Evolutionary conservation across 2,329 filamentous ascomycete species (phyloP), one percentile per base, ranked within the genome.

Genomic region (Trichoderma hamatum): DNA sequence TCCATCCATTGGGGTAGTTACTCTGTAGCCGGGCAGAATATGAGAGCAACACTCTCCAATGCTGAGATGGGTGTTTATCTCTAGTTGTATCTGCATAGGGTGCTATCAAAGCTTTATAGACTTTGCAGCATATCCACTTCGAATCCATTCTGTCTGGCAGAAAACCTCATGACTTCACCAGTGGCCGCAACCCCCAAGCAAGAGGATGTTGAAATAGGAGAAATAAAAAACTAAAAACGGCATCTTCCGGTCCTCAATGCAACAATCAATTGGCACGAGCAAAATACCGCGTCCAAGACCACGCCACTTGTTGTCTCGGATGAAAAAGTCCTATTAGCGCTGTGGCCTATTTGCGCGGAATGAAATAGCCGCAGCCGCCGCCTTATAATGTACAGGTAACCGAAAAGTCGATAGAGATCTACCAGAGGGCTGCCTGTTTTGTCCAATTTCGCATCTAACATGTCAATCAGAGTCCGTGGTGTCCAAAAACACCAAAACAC

Each of bases 241-340:
- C 39, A 43, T 43, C 39, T 43, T 43, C 39, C 19, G 39, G 9
- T n/a, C 19, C 14, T 9, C 39, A 43, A 49, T 13, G n/a, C 46
- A 24, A 3, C 34, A 14, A 39, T 43, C 39, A 49, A 59, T 34
- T 58, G 55, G 64, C 24, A 49, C 32, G 67, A 43, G 13, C 30
- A 30, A 59, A 69, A 69, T 69, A 58, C 61, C 67, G n/a, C 54
- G 21, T 9, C 64, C 54, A 49, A 67, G 64, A 67, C 64, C 58
- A 43, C 19, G 34, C 56, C 14, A 39, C 56, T 24, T 28, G 5
- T 26, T 59, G 56, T 59, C 34, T 59, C 24, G 34, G 34, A 59
- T 43, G 3, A 43, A 36, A 55, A 24, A 49, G 32, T 32, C 30
- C 21, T 28, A n/a, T 21, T 54, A 43, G 16, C 30, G 32, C 11